These are phyloP conservation scores for Colletotrichum paranaense DNA, from an alignment of 2,329 filamentous ascomycete genomes.

Conservation along the genomic window DNA sequence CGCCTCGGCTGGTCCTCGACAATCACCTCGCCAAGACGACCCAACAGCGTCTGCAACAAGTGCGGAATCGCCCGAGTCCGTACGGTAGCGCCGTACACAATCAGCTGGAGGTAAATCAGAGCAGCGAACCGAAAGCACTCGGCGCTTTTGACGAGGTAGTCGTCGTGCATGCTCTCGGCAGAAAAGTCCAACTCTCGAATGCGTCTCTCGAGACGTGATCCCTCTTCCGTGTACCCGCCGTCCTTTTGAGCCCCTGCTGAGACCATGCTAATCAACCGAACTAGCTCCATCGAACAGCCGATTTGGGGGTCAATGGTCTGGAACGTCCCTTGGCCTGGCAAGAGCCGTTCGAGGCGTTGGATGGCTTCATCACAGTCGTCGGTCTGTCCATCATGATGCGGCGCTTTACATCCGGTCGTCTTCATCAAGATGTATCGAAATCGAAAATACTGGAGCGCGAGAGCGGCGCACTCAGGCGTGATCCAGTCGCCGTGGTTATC, in stretches of 20 bases:
- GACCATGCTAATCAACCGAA: neutral
- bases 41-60: too few relatives aligned
- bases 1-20: too few relatives aligned
- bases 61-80: too few relatives aligned
- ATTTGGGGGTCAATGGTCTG: neutral
- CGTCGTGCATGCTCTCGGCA: neutral
- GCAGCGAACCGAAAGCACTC: constrained; percentile 17
- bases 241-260: neutral
- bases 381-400: too few relatives aligned
- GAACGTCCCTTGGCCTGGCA: too few relatives aligned
- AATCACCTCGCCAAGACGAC: too few relatives aligned
- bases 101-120: constrained; percentile 8
- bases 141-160: constrained; percentile 19
- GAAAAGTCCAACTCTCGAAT: constrained; percentile 7
- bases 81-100: neutral
- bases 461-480: constrained; percentile 2
- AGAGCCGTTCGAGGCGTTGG: too few relatives aligned
- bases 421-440: constrained; percentile 14
- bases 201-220: neutral
- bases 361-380: too few relatives aligned
- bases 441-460: constrained; percentile 12
- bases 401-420: too few relatives aligned
- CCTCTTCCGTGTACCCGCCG: neutral
- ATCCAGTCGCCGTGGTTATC: neutral
- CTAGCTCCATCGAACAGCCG: constrained; percentile 11